These are phyloP conservation scores for Darksidea phi DNA, from an alignment of 495 filamentous ascomycete genomes.

Conservation along the genomic window DNA sequence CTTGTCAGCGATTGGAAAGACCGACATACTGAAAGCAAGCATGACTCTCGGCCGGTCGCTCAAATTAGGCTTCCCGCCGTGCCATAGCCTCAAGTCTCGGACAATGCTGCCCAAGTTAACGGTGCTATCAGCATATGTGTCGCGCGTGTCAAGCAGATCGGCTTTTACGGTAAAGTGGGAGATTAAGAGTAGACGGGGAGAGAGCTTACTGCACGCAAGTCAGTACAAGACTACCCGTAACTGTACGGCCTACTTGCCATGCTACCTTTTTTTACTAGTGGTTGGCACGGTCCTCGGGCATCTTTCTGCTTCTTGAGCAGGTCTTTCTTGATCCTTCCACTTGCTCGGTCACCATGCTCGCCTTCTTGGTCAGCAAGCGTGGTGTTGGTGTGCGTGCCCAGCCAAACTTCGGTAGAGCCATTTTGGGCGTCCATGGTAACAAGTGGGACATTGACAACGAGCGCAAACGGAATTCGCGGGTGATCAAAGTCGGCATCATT, in stretches of 20 bases:
- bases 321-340: slow-evolving; percentile 49
- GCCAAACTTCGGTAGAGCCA: slow-evolving; percentile 61
- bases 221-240: no score
- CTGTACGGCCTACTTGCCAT: no score
- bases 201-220: no score
- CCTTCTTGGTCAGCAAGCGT: slow-evolving; percentile 50
- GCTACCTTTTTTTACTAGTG: slow-evolving; percentile 52
- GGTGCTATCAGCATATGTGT: no score
- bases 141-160: no score
- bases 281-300: slow-evolving; percentile 51
- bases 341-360: slow-evolving; percentile 49
- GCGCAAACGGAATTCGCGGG: slow-evolving; percentile 54
- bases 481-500: slow-evolving; percentile 59
- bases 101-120: no score
- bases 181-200: no score
- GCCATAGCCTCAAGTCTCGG: slow-evolving; percentile 60
- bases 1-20: slow-evolving; percentile 14
- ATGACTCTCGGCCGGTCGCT: slow-evolving; percentile 53
- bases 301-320: slow-evolving; percentile 45
- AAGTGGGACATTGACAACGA: slow-evolving; percentile 57
- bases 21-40: slow-evolving; percentile 56
- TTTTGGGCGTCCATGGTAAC: slow-evolving; percentile 54
- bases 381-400: slow-evolving; percentile 52
- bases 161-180: no score
- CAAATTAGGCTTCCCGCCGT: slow-evolving; percentile 60